A percentile compares a stretch with the other conserved stretches of the same genome.
Conservation (phyloP, 2,329 filamentous ascomycete genomes). For the Tolypocladium ophioglossoides region DNA sequence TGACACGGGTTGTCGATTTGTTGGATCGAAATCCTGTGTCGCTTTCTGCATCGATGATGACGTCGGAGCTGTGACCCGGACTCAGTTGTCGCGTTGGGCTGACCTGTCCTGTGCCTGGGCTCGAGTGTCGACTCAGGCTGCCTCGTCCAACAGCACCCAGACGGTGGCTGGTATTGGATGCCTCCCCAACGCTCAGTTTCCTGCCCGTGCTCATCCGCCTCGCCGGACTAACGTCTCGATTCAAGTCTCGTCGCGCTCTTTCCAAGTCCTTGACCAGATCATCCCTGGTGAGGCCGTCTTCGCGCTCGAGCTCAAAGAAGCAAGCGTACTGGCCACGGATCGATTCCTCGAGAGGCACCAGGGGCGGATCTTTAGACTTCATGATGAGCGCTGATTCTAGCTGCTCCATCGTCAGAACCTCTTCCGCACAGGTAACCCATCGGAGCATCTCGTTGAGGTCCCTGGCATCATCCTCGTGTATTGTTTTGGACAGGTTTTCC, state of each 20-base stretch:
- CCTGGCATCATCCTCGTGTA: conserved; percentile 25
- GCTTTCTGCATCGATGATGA: conserved; percentile 15
- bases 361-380: conserved; percentile 28
- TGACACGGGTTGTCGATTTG: conserved; percentile 26
- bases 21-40: conserved; percentile 31
- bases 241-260: conserved; percentile 15
- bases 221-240: conserved; percentile 10
- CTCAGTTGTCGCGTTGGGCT: conserved; percentile 13
- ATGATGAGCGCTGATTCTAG: conserved; percentile 33
- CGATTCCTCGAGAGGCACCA: conserved; percentile 27
- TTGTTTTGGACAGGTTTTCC: conserved; percentile 26
- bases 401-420: conserved; percentile 31
- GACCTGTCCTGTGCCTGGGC: conserved; percentile 11
- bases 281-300: conserved; percentile 31
- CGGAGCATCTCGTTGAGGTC: conserved; percentile 36
- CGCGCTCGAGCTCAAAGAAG: conserved; percentile 33
- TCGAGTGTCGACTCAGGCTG: conserved; percentile 8
- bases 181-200: conserved; percentile 5
- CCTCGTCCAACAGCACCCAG: conserved; percentile 3
- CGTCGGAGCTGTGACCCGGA: conserved; percentile 17
- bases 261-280: conserved; percentile 29
- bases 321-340: conserved; percentile 33
- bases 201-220: conserved; percentile 4
- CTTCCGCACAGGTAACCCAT: conserved; percentile 34
- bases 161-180: conserved; percentile 3